These are phyloP conservation scores for Porcisia hertigi DNA, from an alignment of 208 protist species.

Conservation along the genomic window DNA sequence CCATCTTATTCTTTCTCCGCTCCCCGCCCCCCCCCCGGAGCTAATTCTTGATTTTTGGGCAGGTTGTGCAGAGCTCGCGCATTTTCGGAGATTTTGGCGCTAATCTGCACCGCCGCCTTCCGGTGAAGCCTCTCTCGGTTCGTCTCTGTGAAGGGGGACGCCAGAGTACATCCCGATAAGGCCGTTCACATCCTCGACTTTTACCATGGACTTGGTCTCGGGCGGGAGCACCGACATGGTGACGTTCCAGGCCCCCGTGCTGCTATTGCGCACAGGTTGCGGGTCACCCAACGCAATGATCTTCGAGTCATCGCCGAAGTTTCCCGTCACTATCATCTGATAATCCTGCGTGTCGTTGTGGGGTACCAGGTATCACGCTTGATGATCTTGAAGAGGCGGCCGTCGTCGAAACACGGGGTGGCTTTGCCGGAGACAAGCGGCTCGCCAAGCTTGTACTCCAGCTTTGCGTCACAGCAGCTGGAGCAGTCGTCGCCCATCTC, in stretches of 20 bases:
- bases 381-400: slow-evolving; percentile 62
- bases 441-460: slow-evolving; percentile 33
- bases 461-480: slow-evolving; percentile 33
- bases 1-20: slow-evolving; percentile 36
- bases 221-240: slow-evolving; percentile 37
- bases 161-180: slow-evolving; percentile 33
- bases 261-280: slow-evolving; percentile 25
- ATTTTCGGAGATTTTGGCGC: slow-evolving; percentile 28
- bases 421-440: slow-evolving; percentile 51
- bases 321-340: slow-evolving; percentile 55
- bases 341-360: slow-evolving; percentile 85
- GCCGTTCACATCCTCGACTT: slow-evolving; percentile 39
- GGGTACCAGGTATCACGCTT: slow-evolving; percentile 62
- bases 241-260: slow-evolving; percentile 36
- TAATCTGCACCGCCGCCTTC: slow-evolving; percentile 14
- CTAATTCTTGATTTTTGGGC: slow-evolving; percentile 34
- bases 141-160: slow-evolving; percentile 29
- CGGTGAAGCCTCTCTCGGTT: slow-evolving; percentile 19
- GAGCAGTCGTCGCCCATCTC: slow-evolving; percentile 32
- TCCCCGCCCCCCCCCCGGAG: slow-evolving; percentile 40
- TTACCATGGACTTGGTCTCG: slow-evolving; percentile 47
- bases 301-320: slow-evolving; percentile 44
- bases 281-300: slow-evolving; percentile 23
- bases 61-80: slow-evolving; percentile 18
- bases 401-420: slow-evolving; percentile 60